Percentiles rank a stretch among this genome's conserved stretches.
Conservation (phyloP, 306 rosid genomes). For the Quercus parvula region DNA sequence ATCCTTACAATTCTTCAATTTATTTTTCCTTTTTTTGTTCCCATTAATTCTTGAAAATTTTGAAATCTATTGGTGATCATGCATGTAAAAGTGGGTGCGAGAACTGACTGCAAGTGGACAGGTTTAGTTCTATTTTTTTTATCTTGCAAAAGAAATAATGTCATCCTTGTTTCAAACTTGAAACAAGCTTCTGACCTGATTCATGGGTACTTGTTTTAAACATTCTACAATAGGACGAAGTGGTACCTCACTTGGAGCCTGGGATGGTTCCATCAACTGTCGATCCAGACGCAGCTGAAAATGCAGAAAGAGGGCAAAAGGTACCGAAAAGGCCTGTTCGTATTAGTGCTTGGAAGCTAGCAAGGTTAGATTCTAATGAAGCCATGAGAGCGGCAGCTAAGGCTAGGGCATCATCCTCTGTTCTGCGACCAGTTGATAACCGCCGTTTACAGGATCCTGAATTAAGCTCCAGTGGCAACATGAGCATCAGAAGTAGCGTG, state of each 20-base stretch:
- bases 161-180: neutral
- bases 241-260: conserved; percentile 96
- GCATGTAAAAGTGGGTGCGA: neutral
- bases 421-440: conserved; percentile 75
- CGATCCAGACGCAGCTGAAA: conserved; percentile 91
- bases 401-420: conserved; percentile 98
- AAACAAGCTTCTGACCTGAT: neutral
- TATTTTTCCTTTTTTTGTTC: neutral
- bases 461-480: conserved; percentile 81
- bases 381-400: conserved; percentile 88
- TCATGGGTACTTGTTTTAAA: conserved; percentile 21
- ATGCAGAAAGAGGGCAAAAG: conserved; percentile 65
- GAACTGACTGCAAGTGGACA: neutral
- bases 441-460: conserved; percentile 56
- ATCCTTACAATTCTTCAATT: neutral
- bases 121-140: neutral
- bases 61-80: neutral
- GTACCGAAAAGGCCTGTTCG: conserved; percentile 78
- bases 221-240: conserved; percentile 72
- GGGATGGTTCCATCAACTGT: conserved; percentile 96
- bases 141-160: neutral
- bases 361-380: conserved; percentile 82
- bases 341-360: conserved; percentile 93
- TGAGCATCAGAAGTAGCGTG: conserved; percentile 87
- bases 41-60: neutral